Evolutionary conservation across 2,329 filamentous ascomycete genomes (phyloP).

Genomic region (Phoma sp.): DNA sequence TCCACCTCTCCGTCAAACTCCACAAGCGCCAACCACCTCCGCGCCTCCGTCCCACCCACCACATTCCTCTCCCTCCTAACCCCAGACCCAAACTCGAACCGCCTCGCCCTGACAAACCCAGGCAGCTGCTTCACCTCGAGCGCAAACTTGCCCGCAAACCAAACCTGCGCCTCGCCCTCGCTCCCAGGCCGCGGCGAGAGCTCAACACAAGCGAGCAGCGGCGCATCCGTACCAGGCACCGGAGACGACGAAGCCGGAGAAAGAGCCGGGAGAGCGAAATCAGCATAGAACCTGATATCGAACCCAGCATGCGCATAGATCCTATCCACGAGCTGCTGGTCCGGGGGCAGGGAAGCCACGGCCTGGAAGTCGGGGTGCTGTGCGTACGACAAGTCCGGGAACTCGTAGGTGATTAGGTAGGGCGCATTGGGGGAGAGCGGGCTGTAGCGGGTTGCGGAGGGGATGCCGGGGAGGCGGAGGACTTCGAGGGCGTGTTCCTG

Average conservation of each 20-base stretch:
- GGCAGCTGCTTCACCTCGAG: not conserved
- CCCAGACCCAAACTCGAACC: not conserved
- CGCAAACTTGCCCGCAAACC: not conserved
- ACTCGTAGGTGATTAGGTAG: constrained; percentile 4
- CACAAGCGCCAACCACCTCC: not conserved
- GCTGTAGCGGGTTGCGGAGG: constrained; percentile 3
- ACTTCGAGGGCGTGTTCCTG: constrained; percentile 14
- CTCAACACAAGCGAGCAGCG: not conserved
- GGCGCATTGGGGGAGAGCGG: not conserved
- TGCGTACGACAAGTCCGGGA: constrained; percentile 2
- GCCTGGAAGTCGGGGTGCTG: not conserved
- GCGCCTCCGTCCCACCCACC: not conserved
- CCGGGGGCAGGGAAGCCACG: not conserved
- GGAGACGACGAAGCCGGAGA: too few species aligned
- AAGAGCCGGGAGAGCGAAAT: not conserved
- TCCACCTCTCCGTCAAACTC: not conserved
- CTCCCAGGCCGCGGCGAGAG: not conserved
- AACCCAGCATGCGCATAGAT: not conserved
- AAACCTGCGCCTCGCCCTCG: not conserved
- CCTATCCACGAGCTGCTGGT: not conserved
- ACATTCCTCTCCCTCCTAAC: not conserved
- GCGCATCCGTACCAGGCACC: not conserved
- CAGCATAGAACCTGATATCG: constrained; percentile 7
- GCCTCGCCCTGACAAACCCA: not conserved
- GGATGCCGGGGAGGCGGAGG: constrained; percentile 8